Base-by-base conservation (phyloP, 208 protist species). In the Borovskyia barvae region DNA sequence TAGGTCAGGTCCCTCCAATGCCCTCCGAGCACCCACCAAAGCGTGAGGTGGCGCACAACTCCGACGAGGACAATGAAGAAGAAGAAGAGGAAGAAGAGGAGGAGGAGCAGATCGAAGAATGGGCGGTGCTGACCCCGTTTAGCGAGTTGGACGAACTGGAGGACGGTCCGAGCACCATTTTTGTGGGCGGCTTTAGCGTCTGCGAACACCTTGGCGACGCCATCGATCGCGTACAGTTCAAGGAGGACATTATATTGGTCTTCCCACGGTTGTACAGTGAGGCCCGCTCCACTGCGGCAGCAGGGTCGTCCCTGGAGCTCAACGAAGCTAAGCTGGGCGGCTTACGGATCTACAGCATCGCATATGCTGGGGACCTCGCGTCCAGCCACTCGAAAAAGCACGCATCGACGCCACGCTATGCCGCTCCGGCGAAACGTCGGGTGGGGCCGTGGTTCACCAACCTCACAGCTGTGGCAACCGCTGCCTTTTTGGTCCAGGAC, bases 1-100 rank as follows among this genome's bases (percentile, higher is more conserved):
- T n/a, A n/a, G n/a, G n/a, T n/a, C n/a, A n/a, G n/a, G n/a, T n/a
- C n/a, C n/a, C n/a, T n/a, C n/a, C n/a, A 26, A 84, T 85, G 82
- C 54, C 77, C 39, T 49, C 64, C 7, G 56, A 83, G 25, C 64
- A 82, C 46, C 57, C 73, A 6, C 72, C 61, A 9, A 50, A 74
- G 36, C 29, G 46, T 32, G 70, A 73, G 9, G 56, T 77, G 29
- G 66, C 60, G 17, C 22, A 20, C 29, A 63, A 72, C 57, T 72
- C 78, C 49, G 76, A 75, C 24, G 84, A 85, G 36, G 80, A 86
- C 24, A 77, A 86, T 28, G 84, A 88, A 6, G 85, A 86, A 40
- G 79, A 90, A 14, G 84, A 87, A 25, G 76, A 87, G 12, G 80
- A 88, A 15, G 84, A 91, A 37, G 82, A 91, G 14, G 77, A 83